phyloP scores from a whole-genome alignment of 352 stramenopile species.

The Aphanomyces euteiches region DNA sequence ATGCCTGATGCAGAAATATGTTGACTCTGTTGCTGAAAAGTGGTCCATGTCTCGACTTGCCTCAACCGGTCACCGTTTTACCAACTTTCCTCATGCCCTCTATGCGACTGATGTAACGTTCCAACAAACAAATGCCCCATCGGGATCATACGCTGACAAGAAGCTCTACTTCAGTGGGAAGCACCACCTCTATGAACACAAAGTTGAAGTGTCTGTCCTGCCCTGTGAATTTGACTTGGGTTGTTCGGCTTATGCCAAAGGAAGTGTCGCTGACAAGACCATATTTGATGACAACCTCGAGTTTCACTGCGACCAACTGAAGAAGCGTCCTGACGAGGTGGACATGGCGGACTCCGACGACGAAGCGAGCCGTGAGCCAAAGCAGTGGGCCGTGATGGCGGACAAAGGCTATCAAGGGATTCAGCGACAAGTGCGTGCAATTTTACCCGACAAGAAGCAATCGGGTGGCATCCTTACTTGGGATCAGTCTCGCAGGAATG shows the following conservation, averaged over 20 bases:
- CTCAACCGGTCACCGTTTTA: conserved; percentile 1
- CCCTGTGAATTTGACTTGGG: background rate
- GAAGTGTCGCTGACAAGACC: conserved; percentile 1
- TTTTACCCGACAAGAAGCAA: conserved; percentile 22
- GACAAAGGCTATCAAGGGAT: conserved; percentile 31
- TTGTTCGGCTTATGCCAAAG: background rate
- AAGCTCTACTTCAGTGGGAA: conserved; percentile 11
- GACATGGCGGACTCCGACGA: conserved; percentile 3
- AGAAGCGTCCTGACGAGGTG: background rate
- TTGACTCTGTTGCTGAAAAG: background rate
- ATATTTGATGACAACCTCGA: conserved; percentile 13
- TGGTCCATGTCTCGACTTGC: background rate
- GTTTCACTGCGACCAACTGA: background rate
- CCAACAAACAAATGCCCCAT: conserved; percentile 3
- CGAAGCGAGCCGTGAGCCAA: background rate
- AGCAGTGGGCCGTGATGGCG: conserved; percentile 22
- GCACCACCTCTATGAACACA: conserved; percentile 7
- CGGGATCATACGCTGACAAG: background rate
- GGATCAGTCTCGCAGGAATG: conserved; percentile 10
- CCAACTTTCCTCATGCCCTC: background rate
- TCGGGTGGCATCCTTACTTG: background rate
- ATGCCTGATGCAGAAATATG: background rate
- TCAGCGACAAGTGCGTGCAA: background rate
- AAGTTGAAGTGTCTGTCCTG: conserved; percentile 15
- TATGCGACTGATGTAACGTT: conserved; percentile 6